phyloP scores from a whole-genome alignment of 768 basidiomycete species.

The Psilocybe cyanescens region DNA sequence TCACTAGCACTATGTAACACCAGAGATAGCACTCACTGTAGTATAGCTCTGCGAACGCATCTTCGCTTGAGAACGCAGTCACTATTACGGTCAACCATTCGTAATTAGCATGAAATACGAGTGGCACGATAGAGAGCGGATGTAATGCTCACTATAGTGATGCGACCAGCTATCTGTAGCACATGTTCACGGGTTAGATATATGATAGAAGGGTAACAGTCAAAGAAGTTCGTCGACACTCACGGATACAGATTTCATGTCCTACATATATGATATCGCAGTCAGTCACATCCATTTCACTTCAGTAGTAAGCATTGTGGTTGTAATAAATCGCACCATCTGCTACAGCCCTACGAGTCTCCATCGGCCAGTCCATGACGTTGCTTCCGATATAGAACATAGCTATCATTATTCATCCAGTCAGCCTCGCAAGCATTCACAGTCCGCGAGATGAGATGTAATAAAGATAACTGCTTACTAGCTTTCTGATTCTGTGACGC shows the following conservation, averaged over 20 bases:
- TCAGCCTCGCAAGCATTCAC: neutral
- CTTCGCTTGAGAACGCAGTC: conserved; percentile 62
- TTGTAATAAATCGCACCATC: conserved; percentile 41
- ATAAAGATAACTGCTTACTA: conserved; percentile 36
- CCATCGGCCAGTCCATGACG: conserved; percentile 56
- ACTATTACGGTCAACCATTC: conserved; percentile 31
- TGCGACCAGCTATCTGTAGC: conserved; percentile 57
- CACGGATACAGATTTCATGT: conserved; percentile 65
- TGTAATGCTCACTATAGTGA: conserved; percentile 46
- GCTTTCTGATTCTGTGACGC: conserved; percentile 59
- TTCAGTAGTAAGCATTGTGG: neutral
- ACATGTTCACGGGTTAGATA: neutral
- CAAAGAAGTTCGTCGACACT: conserved; percentile 31
- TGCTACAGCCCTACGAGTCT: conserved; percentile 53
- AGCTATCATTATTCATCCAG: conserved; percentile 32
- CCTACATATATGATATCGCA: conserved; percentile 27
- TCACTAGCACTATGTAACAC: too few relatives aligned
- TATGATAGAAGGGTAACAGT: neutral
- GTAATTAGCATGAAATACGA: too few relatives aligned
- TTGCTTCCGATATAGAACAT: conserved; percentile 70
- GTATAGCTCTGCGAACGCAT: conserved; percentile 79
- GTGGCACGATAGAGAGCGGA: too few relatives aligned
- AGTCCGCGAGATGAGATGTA: neutral
- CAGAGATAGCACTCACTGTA: conserved; percentile 50
- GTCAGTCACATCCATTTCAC: neutral